Evolutionary conservation across 306 rosid species (phyloP), one percentile per base, ranked within the genome.

Genomic region (Cicer judaicum): DNA sequence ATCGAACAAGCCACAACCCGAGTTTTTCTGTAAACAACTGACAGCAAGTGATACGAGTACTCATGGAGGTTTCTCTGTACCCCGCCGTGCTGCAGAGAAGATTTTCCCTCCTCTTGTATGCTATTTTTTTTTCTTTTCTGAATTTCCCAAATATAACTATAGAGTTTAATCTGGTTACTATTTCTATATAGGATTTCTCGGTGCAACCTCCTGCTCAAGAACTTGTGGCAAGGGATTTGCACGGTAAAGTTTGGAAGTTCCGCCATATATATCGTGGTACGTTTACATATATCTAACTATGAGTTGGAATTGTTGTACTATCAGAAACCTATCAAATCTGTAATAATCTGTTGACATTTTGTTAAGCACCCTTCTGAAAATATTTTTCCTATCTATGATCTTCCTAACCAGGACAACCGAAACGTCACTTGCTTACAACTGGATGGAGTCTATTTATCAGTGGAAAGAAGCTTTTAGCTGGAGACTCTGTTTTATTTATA

Each of bases 181-280:
- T 54, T 84, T 55, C 42, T 57, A 16, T 76, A 10, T 66, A 93
- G 98, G 98, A 94, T 80, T 92, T 79, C 85, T 71, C 90, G 62
- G 77, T 86, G 92, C 99, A 88, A 81, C 97, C 99, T 65, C 99
- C 99, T 80, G 99, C 98, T 34, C 99, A 94, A 92, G 99, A 94
- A 83, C 85, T 94, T 41, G 79, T 73, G 2, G 98, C 99, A 9
- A 84, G 84, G 85, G 99, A 94, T 86, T 86, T 94, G 85, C 99
- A 94, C 77, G 96, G 92, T 50, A 86, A 54, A 48, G 71, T 77
- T 43, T 94, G 99, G 99, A 92, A 87, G 34, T 94, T 94, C 81
- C 98, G 99, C 64, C 99, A 94, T 80, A 94, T 92, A 55, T 94
- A 87, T 68, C 97, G 99, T 2, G 99, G 99, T 90, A 84, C 48